Percentiles rank a stretch among this genome's conserved stretches.
These are phyloP conservation scores for Stropharia rugosoannulata DNA, from an alignment of 768 basidiomycete genomes.

Conservation along the genomic window DNA sequence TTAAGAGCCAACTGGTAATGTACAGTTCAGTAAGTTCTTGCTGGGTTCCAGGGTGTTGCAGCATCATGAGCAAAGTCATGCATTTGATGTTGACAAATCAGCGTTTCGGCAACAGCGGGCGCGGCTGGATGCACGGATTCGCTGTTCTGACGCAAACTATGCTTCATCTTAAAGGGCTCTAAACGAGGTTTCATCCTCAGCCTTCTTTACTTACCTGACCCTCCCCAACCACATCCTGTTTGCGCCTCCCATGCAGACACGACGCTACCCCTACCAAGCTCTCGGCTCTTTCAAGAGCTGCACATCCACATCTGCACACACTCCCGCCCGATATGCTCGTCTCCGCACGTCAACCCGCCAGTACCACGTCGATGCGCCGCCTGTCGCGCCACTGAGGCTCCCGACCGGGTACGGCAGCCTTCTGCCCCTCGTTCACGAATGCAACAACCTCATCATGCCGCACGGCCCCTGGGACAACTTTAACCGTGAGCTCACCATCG, in stretches of 20 bases:
- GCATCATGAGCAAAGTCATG: no score
- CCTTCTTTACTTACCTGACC: background rate
- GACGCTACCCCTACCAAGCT: background rate
- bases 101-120: no score
- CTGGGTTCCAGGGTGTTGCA: no score
- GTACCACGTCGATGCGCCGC: conserved; percentile 16
- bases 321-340: background rate
- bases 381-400: conserved; percentile 18
- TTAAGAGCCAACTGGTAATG: no score
- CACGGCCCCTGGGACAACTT: conserved; percentile 14
- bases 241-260: background rate
- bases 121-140: no score
- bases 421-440: conserved; percentile 24
- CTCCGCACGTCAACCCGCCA: background rate
- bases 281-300: background rate
- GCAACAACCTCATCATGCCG: conserved; percentile 27
- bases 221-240: no score
- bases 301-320: background rate
- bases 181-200: background rate
- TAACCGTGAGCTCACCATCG: conserved; percentile 14
- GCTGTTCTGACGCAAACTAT: no score
- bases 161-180: background rate
- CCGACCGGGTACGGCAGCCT: conserved; percentile 23
- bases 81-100: no score
- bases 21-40: no score